These are phyloP conservation scores for Fraxinus xanthoxyloides DNA, from an alignment of 305 asterid species.

Conservation along the genomic window DNA sequence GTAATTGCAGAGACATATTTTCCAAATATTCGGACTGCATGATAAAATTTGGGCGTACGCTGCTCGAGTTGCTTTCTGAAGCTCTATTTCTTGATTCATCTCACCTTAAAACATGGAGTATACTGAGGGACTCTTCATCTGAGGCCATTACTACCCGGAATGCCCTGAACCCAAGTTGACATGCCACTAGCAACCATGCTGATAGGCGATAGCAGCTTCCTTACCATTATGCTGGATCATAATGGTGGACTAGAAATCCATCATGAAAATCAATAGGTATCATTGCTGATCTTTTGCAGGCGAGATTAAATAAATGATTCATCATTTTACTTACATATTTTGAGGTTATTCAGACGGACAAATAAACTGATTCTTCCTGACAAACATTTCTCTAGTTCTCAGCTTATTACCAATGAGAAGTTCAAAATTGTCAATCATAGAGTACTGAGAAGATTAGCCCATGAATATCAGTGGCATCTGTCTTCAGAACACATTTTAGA, in stretches of 20 bases:
- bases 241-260: slow-evolving; percentile 48
- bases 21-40: slow-evolving; percentile 38
- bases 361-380: neutral
- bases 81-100: slow-evolving; percentile 40
- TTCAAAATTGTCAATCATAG: slow-evolving; percentile 54
- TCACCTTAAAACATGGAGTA: slow-evolving; percentile 42
- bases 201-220: slow-evolving; percentile 50
- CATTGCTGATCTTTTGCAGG: slow-evolving; percentile 45
- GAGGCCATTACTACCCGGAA: slow-evolving; percentile 53
- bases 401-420: slow-evolving; percentile 52
- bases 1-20: slow-evolving; percentile 36
- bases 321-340: neutral
- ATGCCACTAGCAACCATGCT: slow-evolving; percentile 42
- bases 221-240: slow-evolving; percentile 53
- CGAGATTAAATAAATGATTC: neutral
- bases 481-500: slow-evolving; percentile 40
- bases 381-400: neutral
- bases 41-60: slow-evolving; percentile 31
- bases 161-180: slow-evolving; percentile 60
- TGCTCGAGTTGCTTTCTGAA: slow-evolving; percentile 46
- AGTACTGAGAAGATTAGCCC: slow-evolving; percentile 44
- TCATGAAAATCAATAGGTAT: slow-evolving; percentile 45
- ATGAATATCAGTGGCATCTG: slow-evolving; percentile 59
- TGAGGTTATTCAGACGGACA: neutral
- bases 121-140: slow-evolving; percentile 29